Conservation (phyloP, 352 stramenopile genomes). For the Pythium monospermum region DNA sequence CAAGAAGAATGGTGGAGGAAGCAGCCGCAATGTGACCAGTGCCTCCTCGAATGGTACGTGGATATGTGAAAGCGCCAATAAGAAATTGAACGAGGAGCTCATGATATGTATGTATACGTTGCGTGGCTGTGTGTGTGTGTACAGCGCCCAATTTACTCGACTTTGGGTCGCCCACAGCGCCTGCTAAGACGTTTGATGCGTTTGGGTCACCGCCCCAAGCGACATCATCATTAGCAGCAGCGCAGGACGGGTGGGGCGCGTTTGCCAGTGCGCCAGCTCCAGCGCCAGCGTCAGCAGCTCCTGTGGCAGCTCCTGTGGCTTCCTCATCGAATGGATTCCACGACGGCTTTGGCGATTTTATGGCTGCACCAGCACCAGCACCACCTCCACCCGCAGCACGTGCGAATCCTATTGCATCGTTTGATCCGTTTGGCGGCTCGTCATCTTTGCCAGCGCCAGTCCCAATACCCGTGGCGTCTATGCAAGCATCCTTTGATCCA, state of each 20-base stretch:
- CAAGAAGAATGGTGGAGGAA: neutral
- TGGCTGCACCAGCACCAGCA: constrained; percentile 13
- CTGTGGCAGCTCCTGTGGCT: too few species aligned
- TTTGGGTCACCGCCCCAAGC: constrained; percentile 26
- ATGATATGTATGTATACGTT: neutral
- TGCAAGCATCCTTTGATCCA: constrained; percentile 34
- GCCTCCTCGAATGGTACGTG: too few species aligned
- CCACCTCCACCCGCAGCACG: neutral
- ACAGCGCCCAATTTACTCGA: constrained; percentile 48
- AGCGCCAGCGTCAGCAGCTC: too few species aligned
- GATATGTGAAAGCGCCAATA: too few species aligned
- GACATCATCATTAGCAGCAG: neutral
- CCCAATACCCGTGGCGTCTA: constrained; percentile 8
- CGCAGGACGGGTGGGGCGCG: constrained; percentile 21
- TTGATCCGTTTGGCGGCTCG: constrained; percentile 27
- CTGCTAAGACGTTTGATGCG: constrained; percentile 34
- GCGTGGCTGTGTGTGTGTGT: neutral
- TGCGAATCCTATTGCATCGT: constrained; percentile 20
- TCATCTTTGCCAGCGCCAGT: constrained; percentile 22
- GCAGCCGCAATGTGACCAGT: constrained; percentile 7
- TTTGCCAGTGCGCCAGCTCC: constrained; percentile 31
- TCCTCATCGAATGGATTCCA: constrained; percentile 5
- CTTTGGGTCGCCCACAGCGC: constrained; percentile 32
- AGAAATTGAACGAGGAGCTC: too few species aligned
- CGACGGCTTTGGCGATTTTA: constrained; percentile 45